A percentile compares a stretch with the other conserved stretches of the same genome.
These are phyloP conservation scores for Isabelozyma gotoi DNA, from an alignment of 805 yeast species.

Conservation along the genomic window DNA sequence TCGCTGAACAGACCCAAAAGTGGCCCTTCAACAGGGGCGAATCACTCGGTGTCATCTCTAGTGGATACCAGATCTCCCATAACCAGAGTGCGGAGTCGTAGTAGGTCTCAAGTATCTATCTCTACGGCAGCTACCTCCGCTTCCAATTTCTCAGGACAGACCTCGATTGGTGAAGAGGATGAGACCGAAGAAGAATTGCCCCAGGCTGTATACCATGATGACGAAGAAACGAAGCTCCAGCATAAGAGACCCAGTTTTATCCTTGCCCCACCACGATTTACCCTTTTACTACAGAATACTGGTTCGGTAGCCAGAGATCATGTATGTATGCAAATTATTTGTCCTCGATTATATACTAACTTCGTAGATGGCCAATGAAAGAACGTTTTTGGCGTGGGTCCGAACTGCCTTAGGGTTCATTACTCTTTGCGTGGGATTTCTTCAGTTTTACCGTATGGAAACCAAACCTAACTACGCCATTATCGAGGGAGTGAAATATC, in stretches of 20 bases:
- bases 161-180: neutral
- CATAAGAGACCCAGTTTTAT: neutral
- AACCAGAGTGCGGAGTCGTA: neutral
- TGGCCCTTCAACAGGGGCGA: neutral
- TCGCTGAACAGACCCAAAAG: neutral
- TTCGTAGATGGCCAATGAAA: slow-evolving; percentile 29
- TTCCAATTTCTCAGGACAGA: neutral
- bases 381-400: slow-evolving; percentile 32
- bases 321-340: slow-evolving; percentile 16
- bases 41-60: neutral
- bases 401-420: slow-evolving; percentile 22
- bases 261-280: slow-evolving; percentile 1
- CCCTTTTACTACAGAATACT: slow-evolving; percentile 21
- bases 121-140: neutral
- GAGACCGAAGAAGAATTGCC: neutral
- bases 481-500: slow-evolving; percentile 2
- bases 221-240: neutral
- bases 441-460: slow-evolving; percentile 22
- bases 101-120: neutral
- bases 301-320: slow-evolving; percentile 42
- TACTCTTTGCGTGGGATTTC: slow-evolving; percentile 20
- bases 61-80: neutral
- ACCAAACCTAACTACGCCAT: slow-evolving; percentile 7
- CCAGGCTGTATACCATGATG: neutral
- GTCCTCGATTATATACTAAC: slow-evolving; percentile 13